Conservation (phyloP, 345 rosid genomes). For the Schrenkiella parvula region DNA sequence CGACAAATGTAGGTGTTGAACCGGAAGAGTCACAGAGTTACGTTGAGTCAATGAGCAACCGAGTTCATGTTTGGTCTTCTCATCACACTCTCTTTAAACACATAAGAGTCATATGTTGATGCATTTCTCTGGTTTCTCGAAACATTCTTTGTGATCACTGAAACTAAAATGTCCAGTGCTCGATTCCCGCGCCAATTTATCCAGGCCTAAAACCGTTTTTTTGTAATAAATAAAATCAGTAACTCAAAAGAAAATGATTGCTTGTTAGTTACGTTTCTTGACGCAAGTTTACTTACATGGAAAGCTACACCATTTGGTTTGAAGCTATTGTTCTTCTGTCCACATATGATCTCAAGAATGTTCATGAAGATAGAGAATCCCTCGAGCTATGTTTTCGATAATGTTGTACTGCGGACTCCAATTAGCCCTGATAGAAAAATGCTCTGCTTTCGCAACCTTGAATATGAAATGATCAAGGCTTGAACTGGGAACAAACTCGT, state of each 20-base stretch:
- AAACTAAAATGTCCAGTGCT: slow-evolving; percentile 29
- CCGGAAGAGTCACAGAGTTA: slow-evolving; percentile 32
- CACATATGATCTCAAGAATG: slow-evolving; percentile 44
- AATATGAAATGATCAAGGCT: slow-evolving; percentile 39
- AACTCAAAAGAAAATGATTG: neutral
- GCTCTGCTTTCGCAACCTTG: neutral
- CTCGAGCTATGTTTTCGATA: slow-evolving; percentile 19
- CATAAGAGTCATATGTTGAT: slow-evolving; percentile 47
- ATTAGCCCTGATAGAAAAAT: neutral
- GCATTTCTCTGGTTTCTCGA: slow-evolving; percentile 36
- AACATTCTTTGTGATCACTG: neutral
- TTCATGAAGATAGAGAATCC: slow-evolving; percentile 28
- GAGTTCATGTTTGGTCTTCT: slow-evolving; percentile 41
- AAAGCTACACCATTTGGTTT: slow-evolving; percentile 30
- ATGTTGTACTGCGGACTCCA: slow-evolving; percentile 5
- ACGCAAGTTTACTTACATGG: slow-evolving; percentile 24
- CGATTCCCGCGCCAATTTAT: slow-evolving; percentile 38
- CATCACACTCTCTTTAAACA: slow-evolving; percentile 42
- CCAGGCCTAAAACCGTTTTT: slow-evolving; percentile 42
- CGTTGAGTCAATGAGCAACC: slow-evolving; percentile 38
- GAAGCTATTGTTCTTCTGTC: slow-evolving; percentile 35
- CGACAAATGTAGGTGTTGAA: slow-evolving; percentile 35
- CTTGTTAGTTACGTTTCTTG: neutral
- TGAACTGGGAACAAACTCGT: slow-evolving; percentile 41
- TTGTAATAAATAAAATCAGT: neutral